Conservation (phyloP, 163 green algal genomes). For the Chlamydomonas reinhardtii region DNA sequence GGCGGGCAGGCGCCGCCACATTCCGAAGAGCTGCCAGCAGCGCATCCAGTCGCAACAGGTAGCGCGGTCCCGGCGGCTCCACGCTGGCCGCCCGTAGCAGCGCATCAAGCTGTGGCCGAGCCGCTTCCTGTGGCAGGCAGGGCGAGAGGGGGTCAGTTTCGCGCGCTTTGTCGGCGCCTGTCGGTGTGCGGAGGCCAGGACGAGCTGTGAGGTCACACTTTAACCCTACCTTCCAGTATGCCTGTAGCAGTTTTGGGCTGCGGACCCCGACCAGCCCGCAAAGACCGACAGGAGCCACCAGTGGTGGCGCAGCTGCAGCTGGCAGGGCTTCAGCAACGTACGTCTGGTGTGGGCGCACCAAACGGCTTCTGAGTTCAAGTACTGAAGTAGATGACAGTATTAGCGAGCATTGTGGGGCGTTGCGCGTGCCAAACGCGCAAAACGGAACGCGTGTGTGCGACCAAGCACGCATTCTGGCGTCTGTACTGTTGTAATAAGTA, state of each 20-base stretch:
- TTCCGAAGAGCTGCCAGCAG: conserved; percentile 28
- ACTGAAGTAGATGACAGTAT: too few relatives aligned
- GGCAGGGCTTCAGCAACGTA: neutral
- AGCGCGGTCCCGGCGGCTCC: neutral
- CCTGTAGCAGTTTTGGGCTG: neutral
- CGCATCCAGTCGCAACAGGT: conserved; percentile 21
- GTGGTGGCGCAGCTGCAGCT: neutral
- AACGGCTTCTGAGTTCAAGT: too few relatives aligned
- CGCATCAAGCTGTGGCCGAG: conserved; percentile 38
- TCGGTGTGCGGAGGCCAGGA: too few relatives aligned
- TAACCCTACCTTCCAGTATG: conserved; percentile 28
- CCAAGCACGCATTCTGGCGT: too few relatives aligned
- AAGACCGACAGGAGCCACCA: neutral
- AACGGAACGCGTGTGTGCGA: neutral
- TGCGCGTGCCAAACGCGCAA: too few relatives aligned
- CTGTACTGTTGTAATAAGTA: too few relatives aligned
- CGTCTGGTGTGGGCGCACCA: neutral
- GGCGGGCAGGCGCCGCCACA: conserved; percentile 10
- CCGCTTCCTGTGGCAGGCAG: neutral
- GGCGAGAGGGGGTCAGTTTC: too few relatives aligned
- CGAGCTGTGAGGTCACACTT: too few relatives aligned
- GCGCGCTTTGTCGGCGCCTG: too few relatives aligned
- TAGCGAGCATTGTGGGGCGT: neutral
- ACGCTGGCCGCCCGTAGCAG: conserved; percentile 30
- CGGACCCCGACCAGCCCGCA: conserved; percentile 20